Base-by-base conservation (phyloP, 2,329 filamentous ascomycete species). In the Fonsecaea pugnacius region DNA sequence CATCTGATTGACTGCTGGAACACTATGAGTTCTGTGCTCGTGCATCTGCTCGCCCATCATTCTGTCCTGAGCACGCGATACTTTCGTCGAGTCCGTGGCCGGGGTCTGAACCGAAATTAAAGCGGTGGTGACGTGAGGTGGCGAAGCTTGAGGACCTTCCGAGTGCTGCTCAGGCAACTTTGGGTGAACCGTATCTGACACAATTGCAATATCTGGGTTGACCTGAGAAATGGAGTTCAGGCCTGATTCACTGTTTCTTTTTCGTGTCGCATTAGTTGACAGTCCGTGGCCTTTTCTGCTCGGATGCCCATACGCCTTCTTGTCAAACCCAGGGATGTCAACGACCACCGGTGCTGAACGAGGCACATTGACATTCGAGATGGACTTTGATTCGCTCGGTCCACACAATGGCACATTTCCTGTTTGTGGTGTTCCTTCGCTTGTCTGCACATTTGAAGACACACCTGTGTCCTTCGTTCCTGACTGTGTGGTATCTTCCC, bases 221-320 rank as follows among this genome's bases (percentile, higher is more conserved):
- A 2, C 7, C 10, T 10, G 43, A 14, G 43, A 14, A 3, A 8
- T 18, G 27, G 21, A 14, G 7, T 10, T 24, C 43, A 48, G 43
- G 8, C 24, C 43, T 27, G 2, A 21, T 24, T 24, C 10, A 8
- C 51, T 16, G 14, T 32, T 14, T 53, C 16, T 32, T 27, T 32
- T 14, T 53, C 6, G 33, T 32, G 16, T 27, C n/a, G 16, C 16
- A 33, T 9, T 53, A 3, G 43, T 14, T 14, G 9, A 12, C 57
- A 40, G 18, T 9, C n/a, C n/a, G 9, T n/a, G 7, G 12, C 24
- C 14, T 32, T 18, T 55, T 27, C 51, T 55, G 12, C 51, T 51
- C 14, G 61, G 61, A 33, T 63, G 46, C 16, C 61, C 61, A n/a
- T 63, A 63, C n/a, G 48, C 56, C 27, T 33, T 55, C 36, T 50